Base-by-base conservation (phyloP, 164 flowering plant genomes). In the Cinnamomum micranthum region DNA sequence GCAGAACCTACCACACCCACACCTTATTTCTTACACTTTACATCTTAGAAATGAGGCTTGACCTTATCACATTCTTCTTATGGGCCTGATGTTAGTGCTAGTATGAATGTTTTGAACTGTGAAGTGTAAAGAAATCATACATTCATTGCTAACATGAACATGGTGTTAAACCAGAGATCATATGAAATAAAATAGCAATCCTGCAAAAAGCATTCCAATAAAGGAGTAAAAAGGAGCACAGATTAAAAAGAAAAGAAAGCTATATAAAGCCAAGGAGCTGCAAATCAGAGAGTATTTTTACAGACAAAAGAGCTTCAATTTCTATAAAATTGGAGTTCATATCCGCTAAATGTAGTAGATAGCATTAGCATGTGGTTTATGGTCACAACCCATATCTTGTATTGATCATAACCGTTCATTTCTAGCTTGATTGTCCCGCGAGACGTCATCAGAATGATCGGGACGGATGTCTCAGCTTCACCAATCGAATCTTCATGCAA, bases 361-460 rank as follows among this genome's bases (percentile, higher is more conserved):
- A 89, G 85, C 86, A 77, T 79, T 23, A 95, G 84, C 97, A 95
- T 84, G 68, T 88, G 94, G 71, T 88, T 84, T 58, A 93, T 88
- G 59, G 97, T 85, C 65, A 80, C 77, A 15, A 91, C 83, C 97
- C 97, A 95, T 55, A 83, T 81, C 75, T 74, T 88, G 83, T 88
- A 90, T 50, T 80, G 85, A 10, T 79, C 78, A 73, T 87, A 82
- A 71, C 91, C 91, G 58, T 88, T 84, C 95, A 95, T 95, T 83
- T 95, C 93, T 52, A 95, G 81, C 81, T 90, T 95, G 71, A 88
- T 79, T n/a, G 76, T 78, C 69, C 97, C 98, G 50, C 71, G 65
- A 73, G 79, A 86, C 20, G 97, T 95, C 5, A 85, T 87, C 52
- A 91, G 74, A n/a, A 86, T 91, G 6, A 88, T 75, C 2, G 86